Percentiles rank a stretch among this genome's conserved stretches.
Conservation (phyloP, 2,329 filamentous ascomycete species). For the Alternaria sp. region DNA sequence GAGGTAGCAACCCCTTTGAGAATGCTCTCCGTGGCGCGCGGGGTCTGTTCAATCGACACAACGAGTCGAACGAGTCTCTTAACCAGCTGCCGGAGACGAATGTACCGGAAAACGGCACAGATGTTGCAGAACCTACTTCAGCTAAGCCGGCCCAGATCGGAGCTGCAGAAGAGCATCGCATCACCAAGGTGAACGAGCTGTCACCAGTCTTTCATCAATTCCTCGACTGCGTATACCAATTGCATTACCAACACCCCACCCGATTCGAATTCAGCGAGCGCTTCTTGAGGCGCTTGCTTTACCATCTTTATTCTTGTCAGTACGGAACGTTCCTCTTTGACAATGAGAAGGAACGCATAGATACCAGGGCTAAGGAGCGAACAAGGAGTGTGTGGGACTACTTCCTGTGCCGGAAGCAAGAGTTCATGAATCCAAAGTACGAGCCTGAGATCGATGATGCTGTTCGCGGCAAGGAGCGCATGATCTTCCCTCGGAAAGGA, state of each 20-base stretch:
- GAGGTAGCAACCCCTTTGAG: slow-evolving; percentile 77
- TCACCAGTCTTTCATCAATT: slow-evolving; percentile 98
- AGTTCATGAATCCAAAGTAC: slow-evolving; percentile 85
- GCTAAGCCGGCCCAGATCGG: slow-evolving; percentile 45
- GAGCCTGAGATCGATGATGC: slow-evolving; percentile 78
- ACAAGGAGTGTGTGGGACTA: slow-evolving; percentile 96
- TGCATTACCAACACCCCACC: slow-evolving; percentile 82
- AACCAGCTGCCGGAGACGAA: slow-evolving; percentile 59
- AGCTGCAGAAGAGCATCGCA: slow-evolving; percentile 64
- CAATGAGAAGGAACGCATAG: slow-evolving; percentile 84
- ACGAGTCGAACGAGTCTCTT: slow-evolving; percentile 68
- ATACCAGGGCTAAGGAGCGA: slow-evolving; percentile 70
- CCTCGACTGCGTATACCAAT: slow-evolving; percentile 89
- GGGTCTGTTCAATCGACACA: slow-evolving; percentile 85
- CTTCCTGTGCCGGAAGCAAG: slow-evolving; percentile 78
- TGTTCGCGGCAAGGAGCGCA: slow-evolving; percentile 76
- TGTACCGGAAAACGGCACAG: slow-evolving; percentile 58
- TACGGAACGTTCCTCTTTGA: slow-evolving; percentile 98
- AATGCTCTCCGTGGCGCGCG: slow-evolving; percentile 84
- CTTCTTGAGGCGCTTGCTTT: slow-evolving; percentile 85
- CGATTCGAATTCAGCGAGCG: slow-evolving; percentile 97
- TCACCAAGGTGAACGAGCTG: slow-evolving; percentile 85
- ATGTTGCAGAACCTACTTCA: slow-evolving; percentile 52
- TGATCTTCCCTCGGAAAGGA: slow-evolving; percentile 78
- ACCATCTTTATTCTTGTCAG: slow-evolving; percentile 94